Evolutionary conservation across 2,329 filamentous ascomycete species (phyloP).

Genomic region (Leptographium lundbergii): DNA sequence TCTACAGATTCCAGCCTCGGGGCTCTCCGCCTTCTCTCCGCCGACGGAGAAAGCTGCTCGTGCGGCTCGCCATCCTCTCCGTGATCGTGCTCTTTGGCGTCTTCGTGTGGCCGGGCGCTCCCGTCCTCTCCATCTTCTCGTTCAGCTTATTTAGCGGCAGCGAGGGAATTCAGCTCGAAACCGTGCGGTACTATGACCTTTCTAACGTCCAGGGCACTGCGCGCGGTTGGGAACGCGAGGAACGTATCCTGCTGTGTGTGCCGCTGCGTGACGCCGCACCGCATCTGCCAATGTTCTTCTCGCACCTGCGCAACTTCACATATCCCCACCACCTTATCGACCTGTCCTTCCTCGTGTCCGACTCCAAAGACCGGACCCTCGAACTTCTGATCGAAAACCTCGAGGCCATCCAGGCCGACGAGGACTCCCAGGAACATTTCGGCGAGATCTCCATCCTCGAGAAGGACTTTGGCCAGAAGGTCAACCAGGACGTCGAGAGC

Average conservation of each 20-base stretch:
- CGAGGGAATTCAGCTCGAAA: conserved; percentile 73
- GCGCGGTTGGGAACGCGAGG: conserved; percentile 89
- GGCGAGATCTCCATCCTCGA: conserved; percentile 97
- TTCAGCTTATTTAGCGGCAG: conserved; percentile 56
- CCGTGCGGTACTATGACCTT: conserved; percentile 93
- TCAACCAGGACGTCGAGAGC: conserved; percentile 95
- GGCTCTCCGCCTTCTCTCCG: conserved; percentile 58
- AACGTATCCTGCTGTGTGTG: conserved; percentile 88
- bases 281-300: conserved; percentile 96
- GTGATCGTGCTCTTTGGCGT: conserved; percentile 55
- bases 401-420: conserved; percentile 65
- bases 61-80: conserved; percentile 49
- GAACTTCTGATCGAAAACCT: conserved; percentile 62
- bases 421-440: conserved; percentile 70
- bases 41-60: conserved; percentile 59
- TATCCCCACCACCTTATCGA: conserved; percentile 96
- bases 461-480: conserved; percentile 97
- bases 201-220: conserved; percentile 83
- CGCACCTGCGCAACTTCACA: conserved; percentile 90
- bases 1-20: conserved; percentile 68
- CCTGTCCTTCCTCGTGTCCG: conserved; percentile 89
- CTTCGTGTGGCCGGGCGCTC: conserved; percentile 61
- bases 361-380: conserved; percentile 88
- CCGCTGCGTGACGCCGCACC: conserved; percentile 85
- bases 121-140: conserved; percentile 47